Conservation (phyloP, 2,329 filamentous ascomycete species). For the Rhinocladiella similis region DNA sequence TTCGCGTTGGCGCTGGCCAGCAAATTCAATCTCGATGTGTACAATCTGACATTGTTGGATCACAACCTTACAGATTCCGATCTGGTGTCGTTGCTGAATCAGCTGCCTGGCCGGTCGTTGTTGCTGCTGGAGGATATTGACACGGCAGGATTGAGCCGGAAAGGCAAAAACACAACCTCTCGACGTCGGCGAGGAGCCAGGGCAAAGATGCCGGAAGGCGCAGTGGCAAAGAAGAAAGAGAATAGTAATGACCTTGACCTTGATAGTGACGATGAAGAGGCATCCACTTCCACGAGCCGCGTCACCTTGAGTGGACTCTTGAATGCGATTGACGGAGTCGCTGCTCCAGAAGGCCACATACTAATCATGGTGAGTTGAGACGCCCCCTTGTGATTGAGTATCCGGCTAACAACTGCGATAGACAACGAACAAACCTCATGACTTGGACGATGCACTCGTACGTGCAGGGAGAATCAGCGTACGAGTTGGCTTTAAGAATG, state of each 20-base stretch:
- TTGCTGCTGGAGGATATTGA: slow-evolving; percentile 71
- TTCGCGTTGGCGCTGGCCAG: slow-evolving; percentile 67
- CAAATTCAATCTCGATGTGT: slow-evolving; percentile 67
- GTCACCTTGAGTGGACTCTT: slow-evolving; percentile 77
- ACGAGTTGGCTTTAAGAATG: slow-evolving; percentile 59
- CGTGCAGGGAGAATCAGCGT: slow-evolving; percentile 72
- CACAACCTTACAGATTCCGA: slow-evolving; percentile 64
- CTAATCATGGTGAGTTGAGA: slow-evolving; percentile 62
- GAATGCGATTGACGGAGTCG: slow-evolving; percentile 81
- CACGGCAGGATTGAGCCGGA: slow-evolving; percentile 55
- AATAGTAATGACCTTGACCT: slow-evolving; percentile 6
- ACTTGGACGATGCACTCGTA: slow-evolving; percentile 71
- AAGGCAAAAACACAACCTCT: slow-evolving; percentile 18
- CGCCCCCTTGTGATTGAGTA: neutral
- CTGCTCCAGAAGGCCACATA: slow-evolving; percentile 74
- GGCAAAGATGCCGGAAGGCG: neutral
- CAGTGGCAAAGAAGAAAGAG: slow-evolving; percentile 1
- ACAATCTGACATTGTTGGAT: slow-evolving; percentile 63
- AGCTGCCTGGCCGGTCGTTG: slow-evolving; percentile 64
- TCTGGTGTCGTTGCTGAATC: slow-evolving; percentile 60
- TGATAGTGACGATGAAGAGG: slow-evolving; percentile 20
- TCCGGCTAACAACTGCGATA: neutral
- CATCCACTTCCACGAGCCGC: slow-evolving; percentile 8
- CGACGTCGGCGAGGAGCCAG: neutral
- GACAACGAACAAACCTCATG: slow-evolving; percentile 74